A percentile compares a stretch with the other conserved stretches of the same genome.
phyloP scores from a whole-genome alignment of 441 rosid genomes.

The Codiaeum variegatum region DNA sequence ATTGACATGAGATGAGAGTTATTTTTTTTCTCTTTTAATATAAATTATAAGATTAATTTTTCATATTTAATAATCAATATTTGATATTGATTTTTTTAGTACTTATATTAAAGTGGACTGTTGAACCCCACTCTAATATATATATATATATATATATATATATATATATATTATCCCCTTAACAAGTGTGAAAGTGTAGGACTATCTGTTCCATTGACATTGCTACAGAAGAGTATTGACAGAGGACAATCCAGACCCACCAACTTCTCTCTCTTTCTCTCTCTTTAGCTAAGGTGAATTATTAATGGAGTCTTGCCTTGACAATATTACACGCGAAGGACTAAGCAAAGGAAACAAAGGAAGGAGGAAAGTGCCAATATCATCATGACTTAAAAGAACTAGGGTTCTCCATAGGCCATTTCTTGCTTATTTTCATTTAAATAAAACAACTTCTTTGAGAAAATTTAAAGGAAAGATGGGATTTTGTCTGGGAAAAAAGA shows the following conservation, averaged over 20 bases:
- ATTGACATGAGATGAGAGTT: too few species aligned
- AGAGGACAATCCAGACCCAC: conserved; percentile 10
- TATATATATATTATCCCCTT: too few species aligned
- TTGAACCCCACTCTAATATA: too few species aligned
- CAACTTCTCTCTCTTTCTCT: background rate
- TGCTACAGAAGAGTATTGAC: conserved; percentile 7
- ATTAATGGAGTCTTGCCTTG: background rate
- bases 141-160: too few species aligned
- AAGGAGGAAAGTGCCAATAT: background rate
- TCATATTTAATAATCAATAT: too few species aligned
- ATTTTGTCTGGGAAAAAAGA: too few species aligned
- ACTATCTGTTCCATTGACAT: conserved; percentile 14
- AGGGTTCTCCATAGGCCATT: background rate
- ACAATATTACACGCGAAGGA: background rate
- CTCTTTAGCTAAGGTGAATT: background rate
- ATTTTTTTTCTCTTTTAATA: too few species aligned
- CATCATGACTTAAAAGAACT: background rate
- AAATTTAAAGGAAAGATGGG: background rate
- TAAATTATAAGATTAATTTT: too few species aligned
- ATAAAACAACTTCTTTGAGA: background rate
- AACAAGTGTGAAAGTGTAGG: background rate
- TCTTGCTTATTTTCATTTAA: background rate
- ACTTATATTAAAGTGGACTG: too few species aligned
- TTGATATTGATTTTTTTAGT: too few species aligned
- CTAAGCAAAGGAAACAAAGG: background rate